Evolutionary conservation across 192 early-diverging fungal species (phyloP).

Genomic region (Linderina pennispora): DNA sequence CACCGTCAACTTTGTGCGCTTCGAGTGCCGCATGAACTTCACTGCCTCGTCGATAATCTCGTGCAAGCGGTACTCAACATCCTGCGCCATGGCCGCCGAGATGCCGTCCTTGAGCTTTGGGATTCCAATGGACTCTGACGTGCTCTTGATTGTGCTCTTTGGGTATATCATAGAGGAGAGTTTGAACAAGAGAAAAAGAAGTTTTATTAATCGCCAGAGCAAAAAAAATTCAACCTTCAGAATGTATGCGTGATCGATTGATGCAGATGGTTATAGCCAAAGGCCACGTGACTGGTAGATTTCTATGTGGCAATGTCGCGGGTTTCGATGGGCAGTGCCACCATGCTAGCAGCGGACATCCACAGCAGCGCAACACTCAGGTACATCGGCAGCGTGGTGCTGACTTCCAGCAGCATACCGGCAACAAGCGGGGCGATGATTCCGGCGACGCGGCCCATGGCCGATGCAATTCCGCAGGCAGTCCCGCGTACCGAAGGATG

Average conservation of each 20-base stretch:
- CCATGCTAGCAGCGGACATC: conserved; percentile 55
- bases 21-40: conserved; percentile 97
- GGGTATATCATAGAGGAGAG: conserved; percentile 25
- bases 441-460: conserved; percentile 66
- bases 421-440: conserved; percentile 69
- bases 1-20: conserved; percentile 70
- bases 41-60: conserved; percentile 89
- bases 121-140: conserved; percentile 80
- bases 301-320: conserved; percentile 29
- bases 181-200: background rate
- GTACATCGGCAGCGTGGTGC: conserved; percentile 58
- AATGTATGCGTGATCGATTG: background rate
- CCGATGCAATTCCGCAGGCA: conserved; percentile 70
- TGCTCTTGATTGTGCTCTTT: conserved; percentile 52
- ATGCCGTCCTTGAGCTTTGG: conserved; percentile 82
- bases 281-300: conserved; percentile 12
- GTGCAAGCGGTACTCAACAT: conserved; percentile 93
- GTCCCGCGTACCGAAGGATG: conserved; percentile 69
- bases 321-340: conserved; percentile 61
- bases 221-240: too few species aligned
- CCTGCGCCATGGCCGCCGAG: conserved; percentile 73
- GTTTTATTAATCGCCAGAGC: background rate
- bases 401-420: conserved; percentile 56
- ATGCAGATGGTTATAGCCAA: background rate
- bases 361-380: conserved; percentile 54